Percentiles rank a stretch among this genome's conserved stretches.
Conservation (phyloP, 495 filamentous ascomycete genomes). For the Clavariopsis aquatica region DNA sequence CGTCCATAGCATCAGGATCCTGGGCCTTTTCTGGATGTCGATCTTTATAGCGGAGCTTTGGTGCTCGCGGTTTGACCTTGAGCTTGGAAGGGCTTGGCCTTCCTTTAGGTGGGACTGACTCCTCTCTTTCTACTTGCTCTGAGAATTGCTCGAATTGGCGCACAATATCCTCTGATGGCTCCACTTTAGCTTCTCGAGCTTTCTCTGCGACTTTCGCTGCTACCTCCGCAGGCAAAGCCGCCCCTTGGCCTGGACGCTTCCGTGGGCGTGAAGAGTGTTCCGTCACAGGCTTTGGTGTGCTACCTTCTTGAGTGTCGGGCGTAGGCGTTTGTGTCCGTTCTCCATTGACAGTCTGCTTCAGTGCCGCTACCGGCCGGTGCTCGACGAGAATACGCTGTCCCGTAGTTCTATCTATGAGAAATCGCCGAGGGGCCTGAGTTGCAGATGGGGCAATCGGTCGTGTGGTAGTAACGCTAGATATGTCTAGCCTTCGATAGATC, state of each 20-base stretch:
- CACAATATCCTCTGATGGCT: constrained; percentile 34
- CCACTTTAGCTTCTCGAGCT: constrained; percentile 23
- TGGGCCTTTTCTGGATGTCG: constrained; percentile 33
- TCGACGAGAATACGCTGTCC: background rate
- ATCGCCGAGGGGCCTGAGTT: background rate
- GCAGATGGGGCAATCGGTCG: background rate
- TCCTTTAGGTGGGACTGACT: constrained; percentile 1
- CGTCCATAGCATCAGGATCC: constrained; percentile 38
- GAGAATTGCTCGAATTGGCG: constrained; percentile 31
- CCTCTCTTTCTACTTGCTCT: constrained; percentile 29
- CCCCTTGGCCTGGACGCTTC: constrained; percentile 32
- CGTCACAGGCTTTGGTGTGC: background rate
- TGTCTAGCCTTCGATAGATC: background rate
- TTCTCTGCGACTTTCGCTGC: constrained; percentile 6
- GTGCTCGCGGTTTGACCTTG: constrained; percentile 38
- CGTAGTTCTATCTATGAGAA: background rate
- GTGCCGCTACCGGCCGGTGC: background rate
- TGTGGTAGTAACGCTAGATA: background rate
- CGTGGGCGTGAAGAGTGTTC: constrained; percentile 4
- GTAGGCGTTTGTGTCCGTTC: background rate
- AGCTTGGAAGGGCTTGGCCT: background rate
- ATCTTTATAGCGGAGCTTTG: constrained; percentile 38
- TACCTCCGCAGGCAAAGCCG: constrained; percentile 15
- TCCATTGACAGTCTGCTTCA: background rate
- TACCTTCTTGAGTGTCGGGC: background rate